Percentiles rank a stretch among this genome's conserved stretches.
phyloP scores from a whole-genome alignment of 164 flowering plant genomes.

The Warburgia ugandensis region DNA sequence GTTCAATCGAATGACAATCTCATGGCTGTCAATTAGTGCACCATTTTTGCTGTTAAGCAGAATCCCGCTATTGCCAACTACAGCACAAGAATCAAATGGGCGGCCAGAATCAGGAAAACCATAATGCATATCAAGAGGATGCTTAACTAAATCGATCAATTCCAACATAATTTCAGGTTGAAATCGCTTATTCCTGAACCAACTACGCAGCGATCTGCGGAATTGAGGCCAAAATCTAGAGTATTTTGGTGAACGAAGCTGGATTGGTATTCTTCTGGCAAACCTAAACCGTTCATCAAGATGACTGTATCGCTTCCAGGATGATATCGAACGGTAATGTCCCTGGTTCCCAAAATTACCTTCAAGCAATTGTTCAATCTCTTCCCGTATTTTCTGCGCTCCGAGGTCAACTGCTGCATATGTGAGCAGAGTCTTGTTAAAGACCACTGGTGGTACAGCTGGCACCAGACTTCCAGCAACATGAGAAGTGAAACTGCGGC shows the following conservation, averaged over 20 bases:
- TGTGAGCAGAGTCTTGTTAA: constrained; percentile 60
- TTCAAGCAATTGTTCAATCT: constrained; percentile 55
- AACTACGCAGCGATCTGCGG: constrained; percentile 41
- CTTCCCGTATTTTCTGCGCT: constrained; percentile 35
- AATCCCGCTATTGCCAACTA: constrained; percentile 92
- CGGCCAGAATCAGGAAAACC: constrained; percentile 13
- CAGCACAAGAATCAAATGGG: constrained; percentile 65
- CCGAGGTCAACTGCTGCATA: constrained; percentile 56
- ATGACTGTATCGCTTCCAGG: constrained; percentile 32
- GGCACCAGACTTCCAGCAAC: constrained; percentile 10
- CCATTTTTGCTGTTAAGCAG: constrained; percentile 55
- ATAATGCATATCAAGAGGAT: constrained; percentile 35
- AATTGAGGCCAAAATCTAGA: constrained; percentile 51
- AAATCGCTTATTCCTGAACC: constrained; percentile 49
- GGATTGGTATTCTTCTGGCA: constrained; percentile 18
- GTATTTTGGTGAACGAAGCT: constrained; percentile 46
- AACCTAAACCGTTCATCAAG: constrained; percentile 18
- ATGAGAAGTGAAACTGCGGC: constrained; percentile 11
- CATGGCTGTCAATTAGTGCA: constrained; percentile 68
- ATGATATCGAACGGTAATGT: constrained; percentile 35
- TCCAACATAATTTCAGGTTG: constrained; percentile 58
- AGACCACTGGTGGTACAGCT: constrained; percentile 7
- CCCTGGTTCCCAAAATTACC: constrained; percentile 38
- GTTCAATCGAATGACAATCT: constrained; percentile 75
- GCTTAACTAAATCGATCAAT: constrained; percentile 39